Percentiles rank a stretch among this genome's conserved stretches.
Conservation (phyloP, 2,329 filamentous ascomycete genomes). For the Dothideomycetes sp. region DNA sequence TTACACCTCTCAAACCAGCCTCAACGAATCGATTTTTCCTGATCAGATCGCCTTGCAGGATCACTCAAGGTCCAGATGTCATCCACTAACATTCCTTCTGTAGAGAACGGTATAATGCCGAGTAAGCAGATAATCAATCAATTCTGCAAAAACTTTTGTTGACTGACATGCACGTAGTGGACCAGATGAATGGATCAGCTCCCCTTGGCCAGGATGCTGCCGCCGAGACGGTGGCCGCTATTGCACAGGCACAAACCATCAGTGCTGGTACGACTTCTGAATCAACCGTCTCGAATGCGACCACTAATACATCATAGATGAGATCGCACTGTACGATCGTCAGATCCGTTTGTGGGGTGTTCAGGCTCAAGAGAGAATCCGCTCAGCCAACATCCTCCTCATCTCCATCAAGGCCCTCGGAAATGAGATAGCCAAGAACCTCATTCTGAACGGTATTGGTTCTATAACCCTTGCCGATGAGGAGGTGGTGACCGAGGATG, state of each 20-base stretch:
- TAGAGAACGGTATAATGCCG: too few relatives aligned
- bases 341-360: constrained; percentile 97
- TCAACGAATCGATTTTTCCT: too few relatives aligned
- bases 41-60: too few relatives aligned
- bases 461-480: constrained; percentile 84
- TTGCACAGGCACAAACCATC: constrained; percentile 32
- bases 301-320: constrained; percentile 48
- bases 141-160: background rate
- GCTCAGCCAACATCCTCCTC: constrained; percentile 79
- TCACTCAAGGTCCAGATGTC: too few relatives aligned
- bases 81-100: too few relatives aligned
- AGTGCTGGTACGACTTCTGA: constrained; percentile 20
- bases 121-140: background rate
- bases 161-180: constrained; percentile 1
- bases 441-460: constrained; percentile 85
- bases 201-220: constrained; percentile 27
- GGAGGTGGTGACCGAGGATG: constrained; percentile 63
- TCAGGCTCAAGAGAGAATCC: constrained; percentile 78
- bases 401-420: constrained; percentile 80
- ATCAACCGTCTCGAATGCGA: background rate
- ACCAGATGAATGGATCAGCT: constrained; percentile 13
- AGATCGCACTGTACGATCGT: constrained; percentile 93
- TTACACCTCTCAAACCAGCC: too few relatives aligned
- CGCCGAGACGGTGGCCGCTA: constrained; percentile 29
- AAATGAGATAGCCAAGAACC: constrained; percentile 94